Evolutionary conservation across 1,139 yeast species (phyloP).

Genomic region (Pneumocystis oryctolagi): DNA sequence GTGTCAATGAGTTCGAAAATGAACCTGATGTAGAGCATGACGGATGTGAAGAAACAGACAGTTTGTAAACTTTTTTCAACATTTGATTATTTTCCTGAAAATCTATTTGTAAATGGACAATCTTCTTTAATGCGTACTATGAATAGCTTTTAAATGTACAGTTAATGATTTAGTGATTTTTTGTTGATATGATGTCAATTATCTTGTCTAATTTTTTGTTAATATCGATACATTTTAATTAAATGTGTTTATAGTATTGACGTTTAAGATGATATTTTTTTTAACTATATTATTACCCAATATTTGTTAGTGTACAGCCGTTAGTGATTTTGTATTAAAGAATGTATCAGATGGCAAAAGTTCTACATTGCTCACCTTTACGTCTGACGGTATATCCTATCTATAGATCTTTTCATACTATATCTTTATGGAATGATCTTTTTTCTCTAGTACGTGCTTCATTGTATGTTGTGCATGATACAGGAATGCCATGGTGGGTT

Average conservation of each 20-base stretch:
- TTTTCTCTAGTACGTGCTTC: neutral
- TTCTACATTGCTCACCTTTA: neutral
- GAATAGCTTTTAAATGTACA: neutral
- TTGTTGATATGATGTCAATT: neutral
- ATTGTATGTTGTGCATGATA: neutral
- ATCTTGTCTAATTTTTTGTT: neutral
- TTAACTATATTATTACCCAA: neutral
- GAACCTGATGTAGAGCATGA: neutral
- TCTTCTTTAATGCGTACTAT: neutral
- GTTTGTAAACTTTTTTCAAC: neutral
- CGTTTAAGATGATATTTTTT: neutral
- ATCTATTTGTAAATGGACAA: neutral
- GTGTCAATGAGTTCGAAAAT: neutral
- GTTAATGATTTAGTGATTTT: neutral
- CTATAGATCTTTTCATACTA: neutral
- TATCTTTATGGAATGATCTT: neutral
- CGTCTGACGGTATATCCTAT: neutral
- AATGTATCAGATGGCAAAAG: neutral
- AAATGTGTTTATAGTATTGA: neutral
- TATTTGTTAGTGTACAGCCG: neutral
- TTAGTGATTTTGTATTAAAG: neutral
- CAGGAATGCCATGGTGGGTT: neutral
- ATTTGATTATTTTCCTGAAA: neutral
- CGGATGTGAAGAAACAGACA: neutral
- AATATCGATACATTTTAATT: neutral